Percentiles rank a stretch among this genome's conserved stretches.
These are phyloP conservation scores for Rhodotorula sp. DNA, from an alignment of 1,284 basidiomycete genomes.

Conservation along the genomic window DNA sequence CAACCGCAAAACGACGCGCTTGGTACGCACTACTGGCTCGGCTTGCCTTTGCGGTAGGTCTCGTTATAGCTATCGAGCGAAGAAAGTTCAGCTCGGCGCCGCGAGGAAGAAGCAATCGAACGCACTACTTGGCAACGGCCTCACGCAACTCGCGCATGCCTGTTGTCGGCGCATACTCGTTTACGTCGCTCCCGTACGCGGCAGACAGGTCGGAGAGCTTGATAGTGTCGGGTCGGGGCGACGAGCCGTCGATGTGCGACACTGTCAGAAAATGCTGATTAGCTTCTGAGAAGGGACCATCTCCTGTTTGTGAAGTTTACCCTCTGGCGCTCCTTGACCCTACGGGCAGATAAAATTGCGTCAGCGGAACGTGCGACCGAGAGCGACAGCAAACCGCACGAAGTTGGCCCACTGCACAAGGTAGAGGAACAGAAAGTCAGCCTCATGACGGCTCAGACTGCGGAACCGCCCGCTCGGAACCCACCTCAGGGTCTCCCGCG, in stretches of 20 bases:
- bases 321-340: slow-evolving; percentile 80
- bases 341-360: neutral
- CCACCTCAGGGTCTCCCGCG: slow-evolving; percentile 9
- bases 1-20: too few relatives aligned
- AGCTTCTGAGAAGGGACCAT: neutral
- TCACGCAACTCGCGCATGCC: slow-evolving; percentile 62
- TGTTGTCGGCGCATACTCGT: slow-evolving; percentile 88
- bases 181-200: slow-evolving; percentile 58
- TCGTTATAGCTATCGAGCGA: slow-evolving; percentile 63
- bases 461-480: neutral
- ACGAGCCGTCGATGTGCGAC: slow-evolving; percentile 66
- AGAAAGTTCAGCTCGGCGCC: too few relatives aligned
- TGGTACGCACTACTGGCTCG: slow-evolving; percentile 53
- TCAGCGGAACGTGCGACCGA: neutral
- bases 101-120: too few relatives aligned
- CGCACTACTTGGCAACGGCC: slow-evolving; percentile 67
- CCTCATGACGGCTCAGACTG: too few relatives aligned
- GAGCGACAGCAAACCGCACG: neutral
- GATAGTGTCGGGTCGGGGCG: slow-evolving; percentile 61
- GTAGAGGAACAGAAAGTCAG: too few relatives aligned
- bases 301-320: neutral
- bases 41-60: slow-evolving; percentile 75
- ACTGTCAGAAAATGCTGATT: neutral
- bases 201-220: slow-evolving; percentile 54
- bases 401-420: slow-evolving; percentile 72